A percentile compares a stretch with the other conserved stretches of the same genome.
Conservation (phyloP, 2,329 filamentous ascomycete species). For the Penicillium rolfsii region DNA sequence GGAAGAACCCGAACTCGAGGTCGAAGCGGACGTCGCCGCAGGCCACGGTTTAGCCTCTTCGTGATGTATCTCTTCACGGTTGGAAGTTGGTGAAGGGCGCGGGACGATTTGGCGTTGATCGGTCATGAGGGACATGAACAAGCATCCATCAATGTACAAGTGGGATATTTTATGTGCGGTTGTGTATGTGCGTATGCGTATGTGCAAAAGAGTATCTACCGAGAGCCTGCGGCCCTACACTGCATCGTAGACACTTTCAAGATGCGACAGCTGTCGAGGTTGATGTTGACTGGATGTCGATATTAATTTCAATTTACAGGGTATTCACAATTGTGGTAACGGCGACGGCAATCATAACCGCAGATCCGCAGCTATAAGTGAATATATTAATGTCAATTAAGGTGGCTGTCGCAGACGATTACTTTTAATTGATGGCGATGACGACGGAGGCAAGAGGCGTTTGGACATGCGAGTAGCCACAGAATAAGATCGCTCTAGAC, state of each 20-base stretch:
- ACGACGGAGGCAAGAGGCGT: conserved; percentile 10
- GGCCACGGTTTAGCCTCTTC: conserved; percentile 12
- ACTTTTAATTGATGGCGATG: background rate
- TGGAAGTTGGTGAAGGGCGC: conserved; percentile 28
- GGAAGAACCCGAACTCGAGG: conserved; percentile 4
- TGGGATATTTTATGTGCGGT: background rate
- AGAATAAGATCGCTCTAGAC: background rate
- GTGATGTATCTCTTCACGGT: conserved; percentile 16
- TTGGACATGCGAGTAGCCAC: background rate
- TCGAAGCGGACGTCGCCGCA: background rate
- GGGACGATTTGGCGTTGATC: conserved; percentile 33
- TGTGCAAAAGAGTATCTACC: conserved; percentile 1
- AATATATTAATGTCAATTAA: background rate
- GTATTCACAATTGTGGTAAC: background rate
- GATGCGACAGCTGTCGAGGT: background rate
- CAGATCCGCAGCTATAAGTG: conserved; percentile 5
- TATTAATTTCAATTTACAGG: background rate
- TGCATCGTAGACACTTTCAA: background rate
- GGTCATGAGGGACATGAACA: conserved; percentile 20
- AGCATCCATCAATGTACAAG: background rate
- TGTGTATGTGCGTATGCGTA: background rate
- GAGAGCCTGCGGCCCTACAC: background rate
- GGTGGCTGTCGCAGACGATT: background rate
- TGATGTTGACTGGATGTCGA: background rate
- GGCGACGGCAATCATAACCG: conserved; percentile 1